phyloP scores from a whole-genome alignment of 2,329 filamentous ascomycete genomes.

The Chrysoporthe austroafricana region DNA sequence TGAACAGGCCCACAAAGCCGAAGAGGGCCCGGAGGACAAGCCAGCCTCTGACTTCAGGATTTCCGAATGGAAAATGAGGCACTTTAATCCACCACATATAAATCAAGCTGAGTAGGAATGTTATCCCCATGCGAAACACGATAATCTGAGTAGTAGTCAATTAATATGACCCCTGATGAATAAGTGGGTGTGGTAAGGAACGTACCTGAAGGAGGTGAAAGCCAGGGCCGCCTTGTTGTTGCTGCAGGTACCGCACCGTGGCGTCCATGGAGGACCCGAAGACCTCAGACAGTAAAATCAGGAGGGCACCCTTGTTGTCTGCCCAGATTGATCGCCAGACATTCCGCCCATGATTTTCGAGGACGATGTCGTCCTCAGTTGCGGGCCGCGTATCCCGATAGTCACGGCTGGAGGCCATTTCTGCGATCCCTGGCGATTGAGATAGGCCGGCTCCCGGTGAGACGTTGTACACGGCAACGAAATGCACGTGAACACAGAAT shows the following conservation, averaged over 20 bases:
- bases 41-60: slow-evolving; percentile 24
- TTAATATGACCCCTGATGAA: not conserved
- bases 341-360: slow-evolving; percentile 1
- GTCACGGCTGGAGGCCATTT: slow-evolving; percentile 14
- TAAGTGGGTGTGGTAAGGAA: too few relatives aligned
- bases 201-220: slow-evolving; percentile 26
- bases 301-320: slow-evolving; percentile 26
- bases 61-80: slow-evolving; percentile 25
- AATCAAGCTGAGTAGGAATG: slow-evolving; percentile 16
- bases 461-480: not conserved
- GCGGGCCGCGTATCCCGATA: not conserved
- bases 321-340: slow-evolving; percentile 23
- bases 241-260: slow-evolving; percentile 25
- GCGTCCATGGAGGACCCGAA: slow-evolving; percentile 27
- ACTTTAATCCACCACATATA: slow-evolving; percentile 28
- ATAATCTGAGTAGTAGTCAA: slow-evolving; percentile 16
- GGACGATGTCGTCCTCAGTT: not conserved
- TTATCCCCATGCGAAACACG: slow-evolving; percentile 25
- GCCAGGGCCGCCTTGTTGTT: slow-evolving; percentile 18
- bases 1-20: slow-evolving; percentile 27
- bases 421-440: not conserved
- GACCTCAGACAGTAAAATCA: slow-evolving; percentile 24
- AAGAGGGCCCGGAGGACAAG: slow-evolving; percentile 26
- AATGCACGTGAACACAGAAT: not conserved
- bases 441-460: not conserved